Conservation (phyloP, 306 rosid genomes). For the Trifolium subterraneum region DNA sequence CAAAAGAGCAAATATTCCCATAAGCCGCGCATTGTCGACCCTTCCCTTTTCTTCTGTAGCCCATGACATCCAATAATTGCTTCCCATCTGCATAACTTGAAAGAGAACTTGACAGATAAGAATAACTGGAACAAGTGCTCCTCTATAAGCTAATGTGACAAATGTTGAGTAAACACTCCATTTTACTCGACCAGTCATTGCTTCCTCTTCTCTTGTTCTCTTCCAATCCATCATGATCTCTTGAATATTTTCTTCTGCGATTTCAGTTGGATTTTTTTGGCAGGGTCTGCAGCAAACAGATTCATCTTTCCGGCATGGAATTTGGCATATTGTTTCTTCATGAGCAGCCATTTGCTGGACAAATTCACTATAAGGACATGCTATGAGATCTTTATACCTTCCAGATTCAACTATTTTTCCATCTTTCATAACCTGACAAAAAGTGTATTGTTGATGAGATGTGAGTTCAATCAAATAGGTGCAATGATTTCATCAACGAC, state of each 20-base stretch:
- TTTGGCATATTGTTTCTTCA: conserved; percentile 67
- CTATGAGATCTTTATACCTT: conserved; percentile 69
- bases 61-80: conserved; percentile 98
- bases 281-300: conserved; percentile 44
- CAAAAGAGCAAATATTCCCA: conserved; percentile 63
- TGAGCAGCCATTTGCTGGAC: conserved; percentile 85
- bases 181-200: conserved; percentile 81
- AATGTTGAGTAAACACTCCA: conserved; percentile 89
- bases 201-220: conserved; percentile 69
- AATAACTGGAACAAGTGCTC: conserved; percentile 80
- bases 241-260: conserved; percentile 50
- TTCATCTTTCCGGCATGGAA: conserved; percentile 56
- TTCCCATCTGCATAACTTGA: conserved; percentile 85
- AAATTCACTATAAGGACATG: conserved; percentile 64
- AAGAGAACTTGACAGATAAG: conserved; percentile 86
- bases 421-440: conserved; percentile 74
- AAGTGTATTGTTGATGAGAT: background rate
- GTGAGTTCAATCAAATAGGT: conserved; percentile 2
- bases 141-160: conserved; percentile 75
- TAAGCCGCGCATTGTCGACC: conserved; percentile 54
- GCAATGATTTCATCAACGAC: conserved; percentile 1
- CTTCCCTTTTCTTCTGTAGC: conserved; percentile 64
- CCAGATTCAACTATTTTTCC: conserved; percentile 78
- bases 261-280: conserved; percentile 62
- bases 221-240: conserved; percentile 46